phyloP scores from a whole-genome alignment of 306 rosid species.

The Hippophae tibetana region DNA sequence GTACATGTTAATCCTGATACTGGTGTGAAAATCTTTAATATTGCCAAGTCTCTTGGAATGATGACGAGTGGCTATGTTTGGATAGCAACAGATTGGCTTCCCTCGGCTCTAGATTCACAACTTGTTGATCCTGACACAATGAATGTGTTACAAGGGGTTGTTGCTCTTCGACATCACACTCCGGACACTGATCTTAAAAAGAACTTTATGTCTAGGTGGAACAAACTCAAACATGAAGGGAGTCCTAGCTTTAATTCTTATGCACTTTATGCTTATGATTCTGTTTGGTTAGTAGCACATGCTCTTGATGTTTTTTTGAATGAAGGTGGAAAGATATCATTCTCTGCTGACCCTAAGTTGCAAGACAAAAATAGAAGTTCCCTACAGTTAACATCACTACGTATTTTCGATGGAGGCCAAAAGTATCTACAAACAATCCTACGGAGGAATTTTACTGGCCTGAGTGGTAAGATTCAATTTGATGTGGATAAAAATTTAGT shows the following conservation, averaged over 20 bases:
- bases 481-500: constrained; percentile 43
- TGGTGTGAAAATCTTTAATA: constrained; percentile 49
- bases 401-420: constrained; percentile 50
- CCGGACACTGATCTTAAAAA: constrained; percentile 50
- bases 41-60: constrained; percentile 58
- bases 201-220: constrained; percentile 38
- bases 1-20: constrained; percentile 88
- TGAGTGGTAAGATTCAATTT: constrained; percentile 62
- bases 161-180: constrained; percentile 71
- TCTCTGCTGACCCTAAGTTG: constrained; percentile 62
- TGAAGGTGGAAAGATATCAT: constrained; percentile 61
- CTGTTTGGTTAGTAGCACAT: constrained; percentile 75
- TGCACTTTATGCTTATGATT: constrained; percentile 81
- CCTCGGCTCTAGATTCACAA: constrained; percentile 54
- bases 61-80: constrained; percentile 58
- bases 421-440: constrained; percentile 47
- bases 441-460: constrained; percentile 50
- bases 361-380: constrained; percentile 40
- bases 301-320: constrained; percentile 54
- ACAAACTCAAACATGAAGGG: constrained; percentile 26
- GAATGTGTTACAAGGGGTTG: constrained; percentile 62
- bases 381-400: constrained; percentile 53
- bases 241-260: constrained; percentile 53
- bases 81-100: constrained; percentile 94
- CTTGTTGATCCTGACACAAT: constrained; percentile 29